Evolutionary conservation across 139 green algal species (phyloP).

Genomic region (Microglena sp.): DNA sequence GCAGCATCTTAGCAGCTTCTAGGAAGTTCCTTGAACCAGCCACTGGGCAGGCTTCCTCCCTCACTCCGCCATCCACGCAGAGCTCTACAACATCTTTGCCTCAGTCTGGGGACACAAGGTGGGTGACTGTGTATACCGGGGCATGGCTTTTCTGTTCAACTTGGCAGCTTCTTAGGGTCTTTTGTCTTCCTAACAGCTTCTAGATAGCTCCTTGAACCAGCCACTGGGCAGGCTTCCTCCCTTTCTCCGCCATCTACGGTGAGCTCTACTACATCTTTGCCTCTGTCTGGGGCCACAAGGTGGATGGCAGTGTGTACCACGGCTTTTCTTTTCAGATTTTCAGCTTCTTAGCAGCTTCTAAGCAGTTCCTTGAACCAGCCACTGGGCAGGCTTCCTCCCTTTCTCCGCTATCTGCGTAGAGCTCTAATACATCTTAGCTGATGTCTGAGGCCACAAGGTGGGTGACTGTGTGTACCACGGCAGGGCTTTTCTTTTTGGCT

Average conservation of each 20-base stretch:
- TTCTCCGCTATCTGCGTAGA: conserved; percentile 97
- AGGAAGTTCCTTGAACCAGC: no score
- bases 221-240: background rate
- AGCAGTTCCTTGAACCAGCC: no score
- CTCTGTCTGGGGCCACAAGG: no score
- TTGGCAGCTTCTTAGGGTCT: background rate
- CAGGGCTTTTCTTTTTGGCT: background rate
- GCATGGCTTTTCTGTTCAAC: background rate
- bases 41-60: conserved; percentile 89
- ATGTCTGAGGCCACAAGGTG: conserved; percentile 92
- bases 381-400: conserved; percentile 87
- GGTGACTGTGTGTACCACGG: background rate
- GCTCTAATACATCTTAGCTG: conserved; percentile 96
- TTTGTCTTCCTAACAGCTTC: background rate
- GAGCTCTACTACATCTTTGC: no score
- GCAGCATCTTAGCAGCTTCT: no score
- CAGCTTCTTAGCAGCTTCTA: no score
- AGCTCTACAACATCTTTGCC: conserved; percentile 97
- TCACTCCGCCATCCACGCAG: conserved; percentile 95
- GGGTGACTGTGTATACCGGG: background rate
- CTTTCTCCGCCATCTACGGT: no score
- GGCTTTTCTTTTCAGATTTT: no score
- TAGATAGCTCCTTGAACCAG: background rate
- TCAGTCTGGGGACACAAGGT: conserved; percentile 93
- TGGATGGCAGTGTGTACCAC: no score